phyloP scores from a whole-genome alignment of 2,329 filamentous ascomycete genomes.

The Aureobasidium lini region DNA sequence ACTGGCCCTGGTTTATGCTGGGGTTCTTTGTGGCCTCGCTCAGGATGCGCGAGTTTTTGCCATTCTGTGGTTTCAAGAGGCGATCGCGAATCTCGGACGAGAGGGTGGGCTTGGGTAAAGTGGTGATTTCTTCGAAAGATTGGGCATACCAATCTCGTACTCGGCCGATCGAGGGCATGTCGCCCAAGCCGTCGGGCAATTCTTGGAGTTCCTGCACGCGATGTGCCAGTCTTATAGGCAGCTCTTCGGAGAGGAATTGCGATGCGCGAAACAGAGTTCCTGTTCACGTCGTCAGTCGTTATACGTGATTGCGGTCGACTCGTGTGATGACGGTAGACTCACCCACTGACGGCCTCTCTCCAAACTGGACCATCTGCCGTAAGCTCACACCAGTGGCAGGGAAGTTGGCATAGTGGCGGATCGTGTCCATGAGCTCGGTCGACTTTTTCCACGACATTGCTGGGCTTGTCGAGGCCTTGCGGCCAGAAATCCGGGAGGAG shows the following conservation, averaged over 20 bases:
- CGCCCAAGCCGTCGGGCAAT: conserved; percentile 88
- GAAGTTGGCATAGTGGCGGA: conserved; percentile 94
- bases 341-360: conserved; percentile 76
- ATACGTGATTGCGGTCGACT: neutral
- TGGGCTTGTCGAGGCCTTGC: conserved; percentile 14
- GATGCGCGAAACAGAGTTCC: conserved; percentile 95
- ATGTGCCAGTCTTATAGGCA: conserved; percentile 92
- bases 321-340: neutral
- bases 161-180: conserved; percentile 93
- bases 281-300: conserved; percentile 28
- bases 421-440: conserved; percentile 88
- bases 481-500: conserved; percentile 10
- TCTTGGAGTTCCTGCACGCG: conserved; percentile 89
- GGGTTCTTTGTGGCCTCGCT: conserved; percentile 84
- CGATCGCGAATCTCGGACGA: conserved; percentile 68
- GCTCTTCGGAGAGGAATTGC: conserved; percentile 95
- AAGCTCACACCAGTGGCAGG: conserved; percentile 93
- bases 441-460: conserved; percentile 89
- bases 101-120: conserved; percentile 69
- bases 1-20: conserved; percentile 77
- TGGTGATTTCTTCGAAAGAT: conserved; percentile 98
- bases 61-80: conserved; percentile 59
- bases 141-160: conserved; percentile 99
- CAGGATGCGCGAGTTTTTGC: conserved; percentile 58
- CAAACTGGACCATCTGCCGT: conserved; percentile 98